These are phyloP conservation scores for Calvatia gigantea DNA, from an alignment of 768 basidiomycete genomes.

Conservation along the genomic window DNA sequence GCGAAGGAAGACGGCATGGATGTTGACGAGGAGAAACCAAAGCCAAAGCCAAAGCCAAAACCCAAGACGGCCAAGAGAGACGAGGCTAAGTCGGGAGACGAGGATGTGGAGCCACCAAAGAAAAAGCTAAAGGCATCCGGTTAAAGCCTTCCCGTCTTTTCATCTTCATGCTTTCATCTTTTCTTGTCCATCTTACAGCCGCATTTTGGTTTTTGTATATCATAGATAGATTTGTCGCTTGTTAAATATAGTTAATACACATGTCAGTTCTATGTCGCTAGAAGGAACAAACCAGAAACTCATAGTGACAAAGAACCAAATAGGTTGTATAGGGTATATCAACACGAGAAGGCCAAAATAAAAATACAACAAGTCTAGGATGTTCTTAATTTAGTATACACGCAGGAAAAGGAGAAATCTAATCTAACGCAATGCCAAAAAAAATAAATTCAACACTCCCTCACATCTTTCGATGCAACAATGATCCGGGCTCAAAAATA, in stretches of 20 bases:
- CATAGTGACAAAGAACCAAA: not conserved
- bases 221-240: not conserved
- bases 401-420: not conserved
- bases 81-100: conserved; percentile 34
- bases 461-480: conserved; percentile 50
- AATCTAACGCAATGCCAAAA: conserved; percentile 4
- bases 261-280: not conserved
- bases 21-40: conserved; percentile 39
- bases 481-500: conserved; percentile 74
- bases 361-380: conserved; percentile 8
- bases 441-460: conserved; percentile 9
- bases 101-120: conserved; percentile 56
- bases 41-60: conserved; percentile 43
- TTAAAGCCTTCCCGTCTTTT: conserved; percentile 22
- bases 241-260: not conserved
- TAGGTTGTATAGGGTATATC: not conserved
- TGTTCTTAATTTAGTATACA: not conserved
- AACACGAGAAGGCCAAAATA: not conserved
- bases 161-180: conserved; percentile 12
- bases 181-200: conserved; percentile 15
- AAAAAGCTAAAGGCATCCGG: conserved; percentile 68
- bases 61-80: conserved; percentile 13
- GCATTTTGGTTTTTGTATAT: conserved; percentile 4
- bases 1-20: conserved; percentile 48
- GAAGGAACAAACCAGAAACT: not conserved